Evolutionary conservation across 495 filamentous ascomycete genomes (phyloP).

Genomic region (Annulohypoxylon nitens): DNA sequence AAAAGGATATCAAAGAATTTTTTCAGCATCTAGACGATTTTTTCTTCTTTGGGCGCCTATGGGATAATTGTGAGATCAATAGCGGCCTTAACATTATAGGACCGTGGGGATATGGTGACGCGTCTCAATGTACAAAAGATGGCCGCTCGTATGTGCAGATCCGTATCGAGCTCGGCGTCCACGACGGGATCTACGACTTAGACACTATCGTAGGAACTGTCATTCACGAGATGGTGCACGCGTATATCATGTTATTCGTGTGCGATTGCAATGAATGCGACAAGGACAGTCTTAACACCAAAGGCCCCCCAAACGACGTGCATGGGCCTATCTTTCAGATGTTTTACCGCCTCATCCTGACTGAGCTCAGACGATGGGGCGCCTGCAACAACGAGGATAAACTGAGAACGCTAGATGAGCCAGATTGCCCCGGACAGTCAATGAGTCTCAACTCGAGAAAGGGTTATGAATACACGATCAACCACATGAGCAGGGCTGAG

Average conservation of each 20-base stretch:
- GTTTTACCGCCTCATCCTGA: constrained; percentile 35
- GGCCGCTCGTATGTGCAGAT: constrained; percentile 2
- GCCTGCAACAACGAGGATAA: neutral
- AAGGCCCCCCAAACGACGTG: constrained; percentile 6
- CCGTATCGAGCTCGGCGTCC: constrained; percentile 13
- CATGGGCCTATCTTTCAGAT: constrained; percentile 39
- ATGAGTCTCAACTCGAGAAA: constrained; percentile 2
- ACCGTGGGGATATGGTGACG: too few relatives aligned
- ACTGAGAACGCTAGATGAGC: neutral
- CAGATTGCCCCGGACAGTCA: constrained; percentile 18
- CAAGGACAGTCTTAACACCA: constrained; percentile 22
- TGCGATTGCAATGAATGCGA: constrained; percentile 27
- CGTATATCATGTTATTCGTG: constrained; percentile 14
- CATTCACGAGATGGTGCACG: constrained; percentile 42
- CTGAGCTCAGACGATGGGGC: constrained; percentile 33
- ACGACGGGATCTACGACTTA: neutral
- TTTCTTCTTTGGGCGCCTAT: constrained; percentile 36
- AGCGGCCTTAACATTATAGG: constrained; percentile 24
- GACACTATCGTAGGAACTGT: constrained; percentile 19
- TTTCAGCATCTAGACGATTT: constrained; percentile 22
- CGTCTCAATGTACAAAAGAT: neutral
- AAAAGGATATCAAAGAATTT: constrained; percentile 2
- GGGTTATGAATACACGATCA: neutral
- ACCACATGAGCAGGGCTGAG: neutral
- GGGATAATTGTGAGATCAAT: neutral